Evolutionary conservation across 352 stramenopile species (phyloP), one percentile per base, ranked within the genome.

Genomic region (Pythium sp.): DNA sequence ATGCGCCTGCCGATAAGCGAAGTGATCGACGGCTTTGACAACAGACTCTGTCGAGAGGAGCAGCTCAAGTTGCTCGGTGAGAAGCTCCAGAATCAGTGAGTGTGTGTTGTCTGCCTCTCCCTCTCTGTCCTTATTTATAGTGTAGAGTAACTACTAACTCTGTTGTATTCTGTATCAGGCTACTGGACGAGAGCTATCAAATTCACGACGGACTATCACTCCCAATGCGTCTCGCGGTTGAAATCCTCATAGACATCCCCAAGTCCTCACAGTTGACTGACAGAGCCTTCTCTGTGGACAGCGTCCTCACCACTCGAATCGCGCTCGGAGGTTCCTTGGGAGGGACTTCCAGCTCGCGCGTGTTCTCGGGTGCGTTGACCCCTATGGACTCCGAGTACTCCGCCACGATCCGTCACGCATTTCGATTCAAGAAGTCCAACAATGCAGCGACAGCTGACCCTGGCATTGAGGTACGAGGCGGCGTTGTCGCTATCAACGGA

Each of bases 161-260:
- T 24, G 15, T 18, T 22, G 43, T 4, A 9, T 51, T 51, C 43
- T 46, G 14, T 34, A 6, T 59, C 26, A 56, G 59, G 11, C 18
- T 36, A 36, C 3, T 34, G 11, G 38, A 15, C 3, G 41, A 58
- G n/a, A 38, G n/a, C 34, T 11, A 14, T 11, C 5, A 30, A 5
- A 0, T n/a, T 47, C 26, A 14, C 18, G 51, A 36, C 26, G 24
- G 32, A 22, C 38, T 59, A 1, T 58, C 60, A n/a, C 18, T 68
- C n/a, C 20, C 67, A 18, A 72, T 64, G 67, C 49, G 46, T 22
- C 54, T 72, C 22, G 67, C 67, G 20, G 26, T 68, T 9, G 66
- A 68, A 15, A 54, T 68, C n/a, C 28, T 71, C 18, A 5, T 26
- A n/a, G 14, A 56, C 11, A 5, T 55, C 24, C 8, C 15, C 20